Conservation (phyloP, 2,329 filamentous ascomycete species). For the Verticillium isaacii region DNA sequence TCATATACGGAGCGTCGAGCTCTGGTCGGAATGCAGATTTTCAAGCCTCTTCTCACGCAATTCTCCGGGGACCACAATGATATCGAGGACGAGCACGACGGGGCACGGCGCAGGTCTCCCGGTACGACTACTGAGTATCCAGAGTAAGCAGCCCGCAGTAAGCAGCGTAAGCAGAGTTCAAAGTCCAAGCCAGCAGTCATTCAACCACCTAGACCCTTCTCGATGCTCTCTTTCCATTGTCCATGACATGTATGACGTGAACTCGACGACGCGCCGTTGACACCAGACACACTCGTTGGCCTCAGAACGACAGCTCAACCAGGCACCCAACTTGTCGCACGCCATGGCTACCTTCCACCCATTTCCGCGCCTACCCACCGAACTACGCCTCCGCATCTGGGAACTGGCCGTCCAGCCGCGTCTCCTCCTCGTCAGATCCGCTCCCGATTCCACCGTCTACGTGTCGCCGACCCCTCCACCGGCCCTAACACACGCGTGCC, state of each 20-base stretch:
- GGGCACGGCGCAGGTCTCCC: background rate
- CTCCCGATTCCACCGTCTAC: slow-evolving; percentile 2
- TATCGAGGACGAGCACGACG: too few relatives aligned
- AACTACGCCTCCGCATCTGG: background rate
- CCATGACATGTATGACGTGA: too few relatives aligned
- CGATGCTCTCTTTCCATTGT: too few relatives aligned
- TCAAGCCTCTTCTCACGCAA: too few relatives aligned
- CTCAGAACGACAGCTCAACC: too few relatives aligned
- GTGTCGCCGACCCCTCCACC: background rate
- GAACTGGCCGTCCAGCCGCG: background rate
- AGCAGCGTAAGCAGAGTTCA: background rate
- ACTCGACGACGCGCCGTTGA: too few relatives aligned
- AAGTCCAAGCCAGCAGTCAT: background rate
- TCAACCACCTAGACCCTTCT: too few relatives aligned
- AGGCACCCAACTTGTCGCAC: too few relatives aligned
- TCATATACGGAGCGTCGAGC: too few relatives aligned
- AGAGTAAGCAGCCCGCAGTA: background rate
- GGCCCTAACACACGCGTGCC: background rate
- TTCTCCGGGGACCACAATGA: too few relatives aligned
- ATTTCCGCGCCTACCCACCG: background rate
- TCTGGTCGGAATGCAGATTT: too few relatives aligned
- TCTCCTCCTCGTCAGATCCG: background rate
- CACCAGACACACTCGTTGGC: too few relatives aligned
- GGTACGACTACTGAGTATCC: background rate
- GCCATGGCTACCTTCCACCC: background rate